Percentiles rank a stretch among this genome's conserved stretches.
Conservation (phyloP, 805 yeast genomes). For the Metschnikowia continentalis region DNA sequence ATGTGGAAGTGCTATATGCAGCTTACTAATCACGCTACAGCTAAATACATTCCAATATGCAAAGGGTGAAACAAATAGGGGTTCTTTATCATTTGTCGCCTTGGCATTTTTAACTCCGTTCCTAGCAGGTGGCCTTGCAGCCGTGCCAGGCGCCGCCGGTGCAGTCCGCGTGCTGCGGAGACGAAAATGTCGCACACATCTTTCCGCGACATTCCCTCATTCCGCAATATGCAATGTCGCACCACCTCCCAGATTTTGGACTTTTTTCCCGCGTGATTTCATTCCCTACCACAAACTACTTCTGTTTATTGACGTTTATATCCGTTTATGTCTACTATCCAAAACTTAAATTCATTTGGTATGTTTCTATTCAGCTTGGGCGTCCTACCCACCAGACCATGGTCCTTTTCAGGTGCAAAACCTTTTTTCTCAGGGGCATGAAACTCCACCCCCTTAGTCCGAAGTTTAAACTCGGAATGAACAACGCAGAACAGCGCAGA, state of each 20-base stretch:
- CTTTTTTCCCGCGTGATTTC: constrained; percentile 1
- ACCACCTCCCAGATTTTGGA: background rate
- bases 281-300: constrained; percentile 5
- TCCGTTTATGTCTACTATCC: constrained; percentile 77
- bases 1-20: too few relatives aligned
- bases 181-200: background rate
- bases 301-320: constrained; percentile 12
- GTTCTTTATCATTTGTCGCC: too few relatives aligned
- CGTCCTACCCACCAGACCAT: background rate
- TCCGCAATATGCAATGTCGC: constrained; percentile 3
- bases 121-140: background rate
- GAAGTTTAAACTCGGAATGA: too few relatives aligned
- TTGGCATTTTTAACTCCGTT: too few relatives aligned
- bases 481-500: too few relatives aligned
- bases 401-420: background rate
- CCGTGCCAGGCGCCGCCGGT: background rate
- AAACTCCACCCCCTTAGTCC: background rate
- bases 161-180: background rate
- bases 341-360: constrained; percentile 78
- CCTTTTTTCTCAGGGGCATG: background rate
- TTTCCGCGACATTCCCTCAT: constrained; percentile 1
- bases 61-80: too few relatives aligned
- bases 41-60: too few relatives aligned
- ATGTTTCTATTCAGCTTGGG: constrained; percentile 22
- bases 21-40: too few relatives aligned